phyloP scores from a whole-genome alignment of 1,284 basidiomycete species.

The Pseudozyma thailandica region DNA sequence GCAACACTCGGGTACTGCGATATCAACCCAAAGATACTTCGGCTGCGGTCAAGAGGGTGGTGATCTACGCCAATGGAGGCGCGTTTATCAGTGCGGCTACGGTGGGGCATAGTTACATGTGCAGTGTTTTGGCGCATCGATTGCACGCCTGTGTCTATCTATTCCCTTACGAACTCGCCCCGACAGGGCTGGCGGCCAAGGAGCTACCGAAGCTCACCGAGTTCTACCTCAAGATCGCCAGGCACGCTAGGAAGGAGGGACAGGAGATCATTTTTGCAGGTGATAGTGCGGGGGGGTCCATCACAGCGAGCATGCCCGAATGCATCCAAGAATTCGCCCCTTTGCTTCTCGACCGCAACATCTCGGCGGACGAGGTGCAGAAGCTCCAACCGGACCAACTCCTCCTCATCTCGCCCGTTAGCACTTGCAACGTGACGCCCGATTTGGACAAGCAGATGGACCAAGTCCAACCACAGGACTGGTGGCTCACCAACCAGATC shows the following conservation, averaged over 20 bases:
- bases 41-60: neutral
- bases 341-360: neutral
- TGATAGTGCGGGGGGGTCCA: constrained; percentile 10
- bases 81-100: constrained; percentile 3
- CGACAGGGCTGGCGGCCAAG: constrained; percentile 1
- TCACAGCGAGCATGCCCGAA: constrained; percentile 6
- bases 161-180: constrained; percentile 8
- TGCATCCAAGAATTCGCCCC: constrained; percentile 9
- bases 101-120: constrained; percentile 6
- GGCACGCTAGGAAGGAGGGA: constrained; percentile 1
- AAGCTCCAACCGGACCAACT: constrained; percentile 10
- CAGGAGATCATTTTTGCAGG: constrained; percentile 11
- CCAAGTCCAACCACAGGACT: constrained; percentile 5
- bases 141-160: constrained; percentile 7
- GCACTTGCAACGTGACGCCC: neutral
- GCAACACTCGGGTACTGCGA: constrained; percentile 4
- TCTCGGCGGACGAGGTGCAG: neutral
- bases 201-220: constrained; percentile 4
- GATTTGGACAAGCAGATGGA: neutral
- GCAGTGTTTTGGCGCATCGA: constrained; percentile 6
- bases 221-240: constrained; percentile 3
- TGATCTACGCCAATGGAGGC: constrained; percentile 9
- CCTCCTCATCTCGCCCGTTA: constrained; percentile 4
- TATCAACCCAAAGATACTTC: constrained; percentile 1
- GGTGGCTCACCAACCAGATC: neutral